Evolutionary conservation across 768 basidiomycete species (phyloP).

Genomic region (Peribolospora kevripleyi): DNA sequence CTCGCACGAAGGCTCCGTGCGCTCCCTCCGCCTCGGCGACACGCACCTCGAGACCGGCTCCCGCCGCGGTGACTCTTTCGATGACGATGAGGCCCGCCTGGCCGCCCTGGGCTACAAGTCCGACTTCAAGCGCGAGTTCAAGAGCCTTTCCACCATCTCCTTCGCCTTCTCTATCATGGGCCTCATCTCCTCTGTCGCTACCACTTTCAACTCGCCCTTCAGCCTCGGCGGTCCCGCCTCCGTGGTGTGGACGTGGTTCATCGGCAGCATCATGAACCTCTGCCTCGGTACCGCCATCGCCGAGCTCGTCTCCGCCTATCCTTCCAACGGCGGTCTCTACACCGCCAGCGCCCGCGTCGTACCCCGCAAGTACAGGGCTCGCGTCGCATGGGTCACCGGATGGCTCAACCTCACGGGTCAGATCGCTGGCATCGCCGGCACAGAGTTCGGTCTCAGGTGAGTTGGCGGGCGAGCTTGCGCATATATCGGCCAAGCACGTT

Average conservation of each 20-base stretch:
- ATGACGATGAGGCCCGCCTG: too few relatives aligned
- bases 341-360: conserved; percentile 22
- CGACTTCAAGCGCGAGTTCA: conserved; percentile 57
- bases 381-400: conserved; percentile 21
- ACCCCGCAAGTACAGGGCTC: conserved; percentile 17
- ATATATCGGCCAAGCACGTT: too few relatives aligned
- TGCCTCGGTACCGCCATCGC: conserved; percentile 10
- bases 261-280: conserved; percentile 15
- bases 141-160: conserved; percentile 35
- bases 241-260: conserved; percentile 23
- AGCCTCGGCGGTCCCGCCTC: conserved; percentile 21
- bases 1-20: too few relatives aligned
- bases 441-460: conserved; percentile 38
- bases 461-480: neutral
- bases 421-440: conserved; percentile 62
- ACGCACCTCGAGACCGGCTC: too few relatives aligned
- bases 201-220: conserved; percentile 23
- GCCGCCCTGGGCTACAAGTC: conserved; percentile 11
- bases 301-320: conserved; percentile 22
- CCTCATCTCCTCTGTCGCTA: conserved; percentile 18
- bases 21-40: too few relatives aligned
- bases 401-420: conserved; percentile 58
- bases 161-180: conserved; percentile 18
- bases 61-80: too few relatives aligned
- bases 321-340: conserved; percentile 25